Conservation (phyloP, 1,284 basidiomycete genomes). For the Naganishia cerealis region DNA sequence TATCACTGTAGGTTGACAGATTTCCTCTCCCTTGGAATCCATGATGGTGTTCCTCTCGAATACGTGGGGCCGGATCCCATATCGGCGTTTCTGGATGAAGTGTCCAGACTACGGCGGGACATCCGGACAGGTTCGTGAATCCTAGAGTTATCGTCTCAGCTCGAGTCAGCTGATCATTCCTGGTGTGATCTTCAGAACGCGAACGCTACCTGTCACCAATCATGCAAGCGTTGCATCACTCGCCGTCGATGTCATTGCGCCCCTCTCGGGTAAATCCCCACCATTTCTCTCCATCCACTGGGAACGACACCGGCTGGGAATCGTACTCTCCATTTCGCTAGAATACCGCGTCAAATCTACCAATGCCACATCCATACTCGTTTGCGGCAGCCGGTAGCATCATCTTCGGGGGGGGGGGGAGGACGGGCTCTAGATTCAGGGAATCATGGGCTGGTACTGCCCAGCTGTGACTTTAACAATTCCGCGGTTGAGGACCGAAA, state of each 20-base stretch:
- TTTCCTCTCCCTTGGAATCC: neutral
- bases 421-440: neutral
- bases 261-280: neutral
- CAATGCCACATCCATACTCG: neutral
- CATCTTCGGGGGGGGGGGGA: too few species aligned
- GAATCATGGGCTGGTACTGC: neutral
- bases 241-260: neutral
- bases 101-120: slow-evolving; percentile 2
- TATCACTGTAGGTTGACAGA: neutral
- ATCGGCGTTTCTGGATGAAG: slow-evolving; percentile 14
- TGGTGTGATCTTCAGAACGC: neutral
- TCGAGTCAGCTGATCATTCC: neutral
- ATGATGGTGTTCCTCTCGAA: neutral
- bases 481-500: neutral
- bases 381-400: neutral
- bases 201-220: neutral
- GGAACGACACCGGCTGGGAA: neutral
- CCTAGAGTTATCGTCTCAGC: neutral
- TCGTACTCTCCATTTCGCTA: neutral
- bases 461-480: neutral
- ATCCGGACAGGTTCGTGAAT: neutral
- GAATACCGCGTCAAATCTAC: neutral
- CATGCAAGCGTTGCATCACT: neutral
- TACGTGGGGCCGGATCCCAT: slow-evolving; percentile 10
- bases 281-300: neutral